A percentile compares a stretch with the other conserved stretches of the same genome.
These are phyloP conservation scores for Prunus kanzakura DNA, from an alignment of 306 rosid species.

Conservation along the genomic window DNA sequence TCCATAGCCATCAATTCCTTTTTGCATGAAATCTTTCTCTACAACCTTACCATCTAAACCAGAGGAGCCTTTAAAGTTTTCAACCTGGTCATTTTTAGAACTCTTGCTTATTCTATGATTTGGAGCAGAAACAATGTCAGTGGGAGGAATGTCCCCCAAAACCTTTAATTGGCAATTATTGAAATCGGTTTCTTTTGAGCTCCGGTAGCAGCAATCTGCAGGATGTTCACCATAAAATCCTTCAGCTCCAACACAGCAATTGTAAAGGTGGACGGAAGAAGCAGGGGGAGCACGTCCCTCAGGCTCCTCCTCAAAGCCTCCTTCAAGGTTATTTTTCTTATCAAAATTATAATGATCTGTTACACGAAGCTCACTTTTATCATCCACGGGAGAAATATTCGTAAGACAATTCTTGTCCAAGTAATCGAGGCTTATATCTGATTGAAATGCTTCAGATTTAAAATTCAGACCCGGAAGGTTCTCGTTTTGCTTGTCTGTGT, in stretches of 20 bases:
- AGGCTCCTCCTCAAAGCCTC: constrained; percentile 27
- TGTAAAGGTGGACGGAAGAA: constrained; percentile 42
- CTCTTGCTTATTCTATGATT: constrained; percentile 22
- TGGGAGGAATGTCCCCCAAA: constrained; percentile 35
- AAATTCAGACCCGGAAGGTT: constrained; percentile 27
- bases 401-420: constrained; percentile 51
- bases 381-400: constrained; percentile 28
- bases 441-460: constrained; percentile 22
- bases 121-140: constrained; percentile 36
- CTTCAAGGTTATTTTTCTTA: constrained; percentile 26
- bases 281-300: constrained; percentile 13
- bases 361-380: constrained; percentile 28
- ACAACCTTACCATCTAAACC: constrained; percentile 35
- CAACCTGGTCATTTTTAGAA: constrained; percentile 16
- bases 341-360: constrained; percentile 26
- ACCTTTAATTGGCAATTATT: constrained; percentile 32
- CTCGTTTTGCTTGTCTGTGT: constrained; percentile 37
- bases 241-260: constrained; percentile 35
- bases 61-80: constrained; percentile 33
- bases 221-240: constrained; percentile 44
- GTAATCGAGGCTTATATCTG: constrained; percentile 32
- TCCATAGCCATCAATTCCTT: constrained; percentile 31
- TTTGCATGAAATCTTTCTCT: constrained; percentile 31
- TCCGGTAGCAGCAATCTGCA: constrained; percentile 30
- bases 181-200: constrained; percentile 47